Percentiles rank a stretch among this genome's conserved stretches.
These are phyloP conservation scores for Kluyveromyces nonfermentans DNA, from an alignment of 805 yeast genomes.

Conservation along the genomic window DNA sequence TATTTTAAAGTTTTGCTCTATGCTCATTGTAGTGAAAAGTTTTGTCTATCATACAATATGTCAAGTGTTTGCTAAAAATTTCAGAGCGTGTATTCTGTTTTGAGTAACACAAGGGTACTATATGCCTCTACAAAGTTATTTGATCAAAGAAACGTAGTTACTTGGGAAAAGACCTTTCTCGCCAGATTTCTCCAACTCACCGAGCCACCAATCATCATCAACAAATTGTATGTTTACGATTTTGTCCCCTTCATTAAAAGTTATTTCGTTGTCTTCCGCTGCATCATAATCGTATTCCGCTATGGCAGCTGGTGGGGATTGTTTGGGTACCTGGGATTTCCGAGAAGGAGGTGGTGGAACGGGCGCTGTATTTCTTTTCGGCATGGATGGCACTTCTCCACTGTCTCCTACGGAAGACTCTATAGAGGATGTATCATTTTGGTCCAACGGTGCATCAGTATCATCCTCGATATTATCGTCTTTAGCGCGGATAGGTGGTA, in stretches of 20 bases:
- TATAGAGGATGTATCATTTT: background rate
- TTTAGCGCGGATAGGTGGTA: conserved; percentile 7
- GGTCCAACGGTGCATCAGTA: background rate
- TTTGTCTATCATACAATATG: background rate
- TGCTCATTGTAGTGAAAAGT: background rate
- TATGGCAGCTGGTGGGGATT: conserved; percentile 40
- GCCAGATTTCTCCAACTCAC: conserved; percentile 56
- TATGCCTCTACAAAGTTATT: background rate
- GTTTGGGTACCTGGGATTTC: conserved; percentile 11
- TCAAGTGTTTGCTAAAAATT: background rate
- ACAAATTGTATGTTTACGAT: conserved; percentile 79
- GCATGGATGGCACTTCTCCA: conserved; percentile 13
- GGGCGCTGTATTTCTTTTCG: conserved; percentile 14
- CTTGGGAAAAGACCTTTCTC: conserved; percentile 85
- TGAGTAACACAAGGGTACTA: background rate
- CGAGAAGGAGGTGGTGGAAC: conserved; percentile 26
- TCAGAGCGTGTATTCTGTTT: background rate
- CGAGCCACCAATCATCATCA: conserved; percentile 97
- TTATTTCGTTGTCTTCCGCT: conserved; percentile 83
- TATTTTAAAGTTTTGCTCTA: background rate
- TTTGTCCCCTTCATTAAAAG: conserved; percentile 73
- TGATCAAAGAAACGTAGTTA: conserved; percentile 50
- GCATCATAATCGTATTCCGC: conserved; percentile 90
- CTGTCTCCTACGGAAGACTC: background rate
- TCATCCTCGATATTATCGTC: conserved; percentile 15